Conservation (phyloP, 208 protist genomes). For the Naegleria lovaniensis region DNA sequence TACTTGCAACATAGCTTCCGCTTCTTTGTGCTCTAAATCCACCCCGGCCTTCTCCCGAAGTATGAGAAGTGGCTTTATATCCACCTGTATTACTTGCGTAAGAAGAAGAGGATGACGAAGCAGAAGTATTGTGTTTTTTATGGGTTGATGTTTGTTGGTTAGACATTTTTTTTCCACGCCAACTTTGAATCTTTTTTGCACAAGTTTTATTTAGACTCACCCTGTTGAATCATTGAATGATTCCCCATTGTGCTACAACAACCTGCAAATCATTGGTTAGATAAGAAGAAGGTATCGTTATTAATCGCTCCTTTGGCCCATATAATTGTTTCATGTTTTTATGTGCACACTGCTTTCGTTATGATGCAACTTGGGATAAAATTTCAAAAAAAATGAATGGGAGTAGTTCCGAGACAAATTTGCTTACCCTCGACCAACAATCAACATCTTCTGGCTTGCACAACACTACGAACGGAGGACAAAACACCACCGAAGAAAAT, state of each 20-base stretch:
- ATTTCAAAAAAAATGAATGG: background rate
- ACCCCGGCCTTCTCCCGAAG: background rate
- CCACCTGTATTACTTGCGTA: too few relatives aligned
- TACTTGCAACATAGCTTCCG: background rate
- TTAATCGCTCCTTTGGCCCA: too few relatives aligned
- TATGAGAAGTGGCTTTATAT: background rate
- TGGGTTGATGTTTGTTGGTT: background rate
- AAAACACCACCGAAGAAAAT: background rate
- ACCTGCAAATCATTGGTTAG: too few relatives aligned
- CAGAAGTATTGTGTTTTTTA: background rate
- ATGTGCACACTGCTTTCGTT: too few relatives aligned
- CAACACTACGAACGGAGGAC: background rate
- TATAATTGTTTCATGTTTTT: too few relatives aligned
- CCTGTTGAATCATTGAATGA: too few relatives aligned
- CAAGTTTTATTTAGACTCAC: too few relatives aligned
- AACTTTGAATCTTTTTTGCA: background rate
- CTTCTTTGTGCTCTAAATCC: background rate
- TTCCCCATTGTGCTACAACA: too few relatives aligned
- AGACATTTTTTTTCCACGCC: background rate
- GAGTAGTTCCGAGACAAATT: background rate
- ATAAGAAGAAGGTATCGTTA: too few relatives aligned
- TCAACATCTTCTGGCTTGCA: too few relatives aligned
- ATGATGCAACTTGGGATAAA: too few relatives aligned
- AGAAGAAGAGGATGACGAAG: background rate
- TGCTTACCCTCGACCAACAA: too few relatives aligned